Base-by-base conservation (phyloP, 2,329 filamentous ascomycete species). In the Aspergillus sp. region DNA sequence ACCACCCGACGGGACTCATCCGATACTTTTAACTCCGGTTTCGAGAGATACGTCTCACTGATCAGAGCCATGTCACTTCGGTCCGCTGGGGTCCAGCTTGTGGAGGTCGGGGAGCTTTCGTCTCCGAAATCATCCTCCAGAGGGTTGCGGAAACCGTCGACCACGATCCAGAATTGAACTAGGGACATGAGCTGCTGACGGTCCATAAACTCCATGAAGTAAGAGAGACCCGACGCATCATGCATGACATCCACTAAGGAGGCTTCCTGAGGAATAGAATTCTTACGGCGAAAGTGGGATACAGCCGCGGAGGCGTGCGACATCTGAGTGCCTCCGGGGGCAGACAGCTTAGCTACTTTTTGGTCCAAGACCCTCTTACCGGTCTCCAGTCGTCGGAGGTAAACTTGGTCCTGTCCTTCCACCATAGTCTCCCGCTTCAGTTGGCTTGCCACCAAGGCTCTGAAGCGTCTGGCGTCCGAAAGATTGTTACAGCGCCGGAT, bases 201-300 rank as follows among this genome's bases (percentile, higher is more conserved):
- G 73, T 99, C 95, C 95, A 99, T 99, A 71, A 92, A 98, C 73
- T 99, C 95, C 95, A 99, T 99, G 78, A 99, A 98, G 73, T 96
- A 99, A 2, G 95, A 98, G 8, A 99, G 82, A 0, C 92, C 94
- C 1, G 94, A 90, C 2, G 95, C 86, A 75, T 96, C 92, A 66
- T 93, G 90, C 60, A 99, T 82, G n/a, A 99, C 83, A 65, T 98
- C 92, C 11, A 88, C 86, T 2, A 98, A 81, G 0, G 90, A 88
- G 7, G 89, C 89, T 67, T 90, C 90, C 64, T 92, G 88, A 41
- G 93, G 80, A 48, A 83, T 84, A 2, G 90, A 64, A 54, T 68
- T 72, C 38, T 72, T 71, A 30, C 71, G 72, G 38, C 70, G 74
- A 36, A 72, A 63, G 54, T 77, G 73, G 13, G 68, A 65, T 38